These are phyloP conservation scores for Terana coerulea DNA, from an alignment of 768 basidiomycete genomes.

Conservation along the genomic window DNA sequence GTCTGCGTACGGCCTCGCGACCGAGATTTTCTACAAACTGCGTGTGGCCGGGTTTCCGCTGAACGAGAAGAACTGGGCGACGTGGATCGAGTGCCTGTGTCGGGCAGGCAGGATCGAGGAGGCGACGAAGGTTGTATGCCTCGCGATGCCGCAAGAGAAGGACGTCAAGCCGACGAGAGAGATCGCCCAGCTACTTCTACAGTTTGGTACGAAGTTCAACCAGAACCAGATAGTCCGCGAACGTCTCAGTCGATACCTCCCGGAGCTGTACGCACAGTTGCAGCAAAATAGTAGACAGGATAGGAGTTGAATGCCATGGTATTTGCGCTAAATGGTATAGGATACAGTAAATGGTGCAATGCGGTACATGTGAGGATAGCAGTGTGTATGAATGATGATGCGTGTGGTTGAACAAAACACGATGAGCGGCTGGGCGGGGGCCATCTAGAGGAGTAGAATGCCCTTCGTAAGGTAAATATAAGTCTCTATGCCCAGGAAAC, in stretches of 20 bases:
- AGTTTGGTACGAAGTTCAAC: slow-evolving; percentile 43
- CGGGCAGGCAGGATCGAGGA: slow-evolving; percentile 62
- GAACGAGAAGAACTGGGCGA: slow-evolving; percentile 72
- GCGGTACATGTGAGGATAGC: slow-evolving; percentile 2
- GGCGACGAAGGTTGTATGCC: slow-evolving; percentile 59
- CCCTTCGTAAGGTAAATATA: slow-evolving; percentile 9
- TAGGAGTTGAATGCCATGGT: not conserved
- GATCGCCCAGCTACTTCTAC: slow-evolving; percentile 49
- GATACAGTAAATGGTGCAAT: slow-evolving; percentile 22
- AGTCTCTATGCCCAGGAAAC: slow-evolving; percentile 13
- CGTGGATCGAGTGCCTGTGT: slow-evolving; percentile 85
- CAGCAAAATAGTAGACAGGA: not conserved
- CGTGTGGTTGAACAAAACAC: slow-evolving; percentile 69
- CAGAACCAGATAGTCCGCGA: slow-evolving; percentile 43
- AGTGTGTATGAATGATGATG: slow-evolving; percentile 17
- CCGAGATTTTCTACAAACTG: slow-evolving; percentile 52
- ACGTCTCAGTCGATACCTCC: slow-evolving; percentile 40
- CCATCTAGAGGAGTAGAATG: slow-evolving; percentile 47
- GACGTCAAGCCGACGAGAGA: slow-evolving; percentile 45
- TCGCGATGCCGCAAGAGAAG: slow-evolving; percentile 50
- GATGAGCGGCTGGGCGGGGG: slow-evolving; percentile 18
- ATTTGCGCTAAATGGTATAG: not conserved
- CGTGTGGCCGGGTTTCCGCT: slow-evolving; percentile 45
- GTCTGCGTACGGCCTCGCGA: slow-evolving; percentile 46
- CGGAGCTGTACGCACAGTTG: slow-evolving; percentile 26